These are phyloP conservation scores for Boletus pseudo-olivaceus DNA, from an alignment of 768 basidiomycete genomes.

Conservation along the genomic window DNA sequence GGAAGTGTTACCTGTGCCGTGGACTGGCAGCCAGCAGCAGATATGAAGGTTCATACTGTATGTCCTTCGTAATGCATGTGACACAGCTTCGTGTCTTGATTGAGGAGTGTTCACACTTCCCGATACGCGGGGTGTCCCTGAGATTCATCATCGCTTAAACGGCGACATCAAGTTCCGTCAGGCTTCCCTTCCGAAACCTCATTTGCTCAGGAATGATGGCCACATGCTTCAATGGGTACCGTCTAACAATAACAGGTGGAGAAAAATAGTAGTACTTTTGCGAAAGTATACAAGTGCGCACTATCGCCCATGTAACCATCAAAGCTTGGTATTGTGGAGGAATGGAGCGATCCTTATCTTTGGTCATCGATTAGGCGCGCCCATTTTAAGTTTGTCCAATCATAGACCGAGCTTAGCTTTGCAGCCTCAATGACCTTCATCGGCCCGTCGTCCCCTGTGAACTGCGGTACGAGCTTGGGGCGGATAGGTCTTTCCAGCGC, in stretches of 20 bases:
- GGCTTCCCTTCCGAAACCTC: conserved; percentile 14
- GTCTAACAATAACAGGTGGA: conserved; percentile 19
- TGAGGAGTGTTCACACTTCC: conserved; percentile 22
- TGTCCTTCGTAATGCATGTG: not conserved
- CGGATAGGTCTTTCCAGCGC: conserved; percentile 15
- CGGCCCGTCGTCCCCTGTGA: not conserved
- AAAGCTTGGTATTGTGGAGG: not conserved
- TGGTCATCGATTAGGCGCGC: not conserved
- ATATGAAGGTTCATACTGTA: not conserved
- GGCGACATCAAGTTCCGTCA: conserved; percentile 23
- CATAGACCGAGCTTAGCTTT: not conserved
- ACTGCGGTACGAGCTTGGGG: conserved; percentile 22
- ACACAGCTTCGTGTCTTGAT: conserved; percentile 16
- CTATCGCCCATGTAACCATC: conserved; percentile 5
- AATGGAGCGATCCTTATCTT: conserved; percentile 11
- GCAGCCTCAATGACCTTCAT: conserved; percentile 12
- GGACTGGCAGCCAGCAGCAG: not conserved
- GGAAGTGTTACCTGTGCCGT: not conserved
- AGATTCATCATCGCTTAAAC: conserved; percentile 24
- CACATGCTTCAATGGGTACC: not conserved
- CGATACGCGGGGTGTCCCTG: conserved; percentile 25
- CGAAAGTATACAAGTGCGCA: conserved; percentile 3
- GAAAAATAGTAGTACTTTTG: conserved; percentile 19
- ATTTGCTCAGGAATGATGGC: conserved; percentile 12
- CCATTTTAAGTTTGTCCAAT: conserved; percentile 23